Conservation (phyloP, 2,329 filamentous ascomycete genomes). For the Pseudophaeomoniella oleicola region DNA sequence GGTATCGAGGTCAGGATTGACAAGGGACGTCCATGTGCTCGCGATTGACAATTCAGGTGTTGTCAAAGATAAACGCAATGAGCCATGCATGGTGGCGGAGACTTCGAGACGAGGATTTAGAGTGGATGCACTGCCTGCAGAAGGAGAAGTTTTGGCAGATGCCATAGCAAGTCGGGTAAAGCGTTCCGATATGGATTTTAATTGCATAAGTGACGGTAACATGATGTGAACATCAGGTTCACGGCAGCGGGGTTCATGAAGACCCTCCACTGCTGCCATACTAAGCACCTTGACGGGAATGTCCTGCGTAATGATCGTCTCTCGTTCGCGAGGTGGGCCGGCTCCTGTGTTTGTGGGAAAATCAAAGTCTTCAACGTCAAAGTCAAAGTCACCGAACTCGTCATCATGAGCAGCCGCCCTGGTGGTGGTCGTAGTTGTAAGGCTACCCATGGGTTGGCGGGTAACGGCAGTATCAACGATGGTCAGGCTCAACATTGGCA, state of each 20-base stretch:
- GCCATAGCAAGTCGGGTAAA: slow-evolving; percentile 69
- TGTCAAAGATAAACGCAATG: slow-evolving; percentile 60
- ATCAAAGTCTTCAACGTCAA: slow-evolving; percentile 24
- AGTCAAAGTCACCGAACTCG: slow-evolving; percentile 10
- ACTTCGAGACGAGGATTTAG: slow-evolving; percentile 60
- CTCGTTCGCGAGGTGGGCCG: slow-evolving; percentile 54
- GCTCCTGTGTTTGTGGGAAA: slow-evolving; percentile 25
- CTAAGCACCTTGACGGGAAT: slow-evolving; percentile 87
- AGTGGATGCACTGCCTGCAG: slow-evolving; percentile 7
- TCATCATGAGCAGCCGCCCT: slow-evolving; percentile 1
- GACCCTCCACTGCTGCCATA: slow-evolving; percentile 69
- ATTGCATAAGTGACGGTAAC: slow-evolving; percentile 69
- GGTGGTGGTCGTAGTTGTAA: slow-evolving; percentile 14
- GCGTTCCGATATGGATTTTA: slow-evolving; percentile 88
- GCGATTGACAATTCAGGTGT: slow-evolving; percentile 77
- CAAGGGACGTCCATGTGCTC: slow-evolving; percentile 71
- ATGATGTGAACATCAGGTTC: slow-evolving; percentile 92
- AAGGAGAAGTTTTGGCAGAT: slow-evolving; percentile 13
- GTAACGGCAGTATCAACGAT: slow-evolving; percentile 62
- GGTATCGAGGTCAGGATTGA: slow-evolving; percentile 78
- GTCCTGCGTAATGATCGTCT: slow-evolving; percentile 89
- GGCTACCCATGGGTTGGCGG: slow-evolving; percentile 29
- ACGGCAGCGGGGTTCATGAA: slow-evolving; percentile 80
- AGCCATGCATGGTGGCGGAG: slow-evolving; percentile 88
- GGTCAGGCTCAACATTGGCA: slow-evolving; percentile 78